Evolutionary conservation across 225 moss, liverwort and hornwort species (phyloP), one percentile per base, ranked within the genome.

Genomic region (Sphagnum tenellum): DNA sequence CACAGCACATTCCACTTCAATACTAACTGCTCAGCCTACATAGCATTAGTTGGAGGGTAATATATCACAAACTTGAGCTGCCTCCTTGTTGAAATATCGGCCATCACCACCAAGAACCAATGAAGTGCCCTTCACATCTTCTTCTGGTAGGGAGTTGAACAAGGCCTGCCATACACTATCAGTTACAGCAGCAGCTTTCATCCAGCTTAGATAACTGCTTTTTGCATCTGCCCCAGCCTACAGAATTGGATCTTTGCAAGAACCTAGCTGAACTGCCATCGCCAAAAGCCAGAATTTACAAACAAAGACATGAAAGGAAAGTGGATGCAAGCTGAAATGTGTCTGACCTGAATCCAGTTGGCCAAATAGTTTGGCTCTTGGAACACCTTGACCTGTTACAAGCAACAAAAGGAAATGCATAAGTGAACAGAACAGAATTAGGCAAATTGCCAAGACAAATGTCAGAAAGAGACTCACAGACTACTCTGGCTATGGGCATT

Each of bases 81-180:
- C 96, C 54, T 90, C 90, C 69, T 90, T 92, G 70, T 96, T 96
- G 67, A 92, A 96, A 70, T 77, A 96, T 12, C 96, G 96, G 0
- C 96, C 96, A 55, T 96, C 96, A 48, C 96, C 96, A 44, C 96
- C 96, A 29, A 96, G 87, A 47, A 96, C 92, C 56, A 96, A 76
- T 4, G 89, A 87, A 67, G 92, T 92, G 45, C 87, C 92, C 66
- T 90, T 70, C 5, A 96, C 81, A 60, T 96, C 90, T 45, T 87
- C 90, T 3, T 74, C 63, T 4, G 88, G 85, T 5, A 96, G 71
- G 55, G 92, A 92, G 71, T 88, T 84, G 48, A 96, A 96, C 67
- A 92, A 81, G 50, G 96, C 74, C 72, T 82, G 76, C 63, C 71
- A 5, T 46, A 55, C 9, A 12, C 5, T 12, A 12, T 10, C 10